phyloP scores from a whole-genome alignment of 257 asterid genomes.

The Linaria vulgaris region DNA sequence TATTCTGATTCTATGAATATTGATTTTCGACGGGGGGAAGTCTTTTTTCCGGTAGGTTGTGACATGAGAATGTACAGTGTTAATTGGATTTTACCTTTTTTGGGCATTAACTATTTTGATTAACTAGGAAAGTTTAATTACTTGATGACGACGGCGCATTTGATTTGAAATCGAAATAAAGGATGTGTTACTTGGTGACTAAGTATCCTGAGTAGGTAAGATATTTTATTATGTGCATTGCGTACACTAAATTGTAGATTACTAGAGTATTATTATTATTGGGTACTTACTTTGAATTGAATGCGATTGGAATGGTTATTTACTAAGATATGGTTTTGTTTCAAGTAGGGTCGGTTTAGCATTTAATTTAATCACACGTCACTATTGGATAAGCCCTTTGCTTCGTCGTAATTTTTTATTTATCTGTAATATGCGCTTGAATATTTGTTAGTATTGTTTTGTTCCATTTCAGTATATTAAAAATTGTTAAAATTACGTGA shows the following conservation, averaged over 20 bases:
- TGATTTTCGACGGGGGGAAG: neutral
- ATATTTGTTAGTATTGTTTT: too few relatives aligned
- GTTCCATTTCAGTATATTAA: too few relatives aligned
- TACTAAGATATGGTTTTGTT: neutral
- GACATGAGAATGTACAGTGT: neutral
- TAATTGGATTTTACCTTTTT: neutral
- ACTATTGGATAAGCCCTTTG: too few relatives aligned
- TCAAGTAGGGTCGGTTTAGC: too few relatives aligned
- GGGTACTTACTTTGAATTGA: neutral
- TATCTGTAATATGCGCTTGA: too few relatives aligned
- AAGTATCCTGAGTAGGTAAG: slow-evolving; percentile 44
- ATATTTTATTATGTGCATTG: slow-evolving; percentile 23
- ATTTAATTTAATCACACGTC: too few relatives aligned
- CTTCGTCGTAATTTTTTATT: too few relatives aligned
- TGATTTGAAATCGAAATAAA: slow-evolving; percentile 17
- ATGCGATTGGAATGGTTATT: slow-evolving; percentile 1
- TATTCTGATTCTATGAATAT: too few relatives aligned
- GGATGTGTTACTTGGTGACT: slow-evolving; percentile 40
- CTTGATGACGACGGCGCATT: neutral
- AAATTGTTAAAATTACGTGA: too few relatives aligned
- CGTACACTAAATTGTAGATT: neutral
- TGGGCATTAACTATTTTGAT: neutral
- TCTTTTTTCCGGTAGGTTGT: slow-evolving; percentile 18
- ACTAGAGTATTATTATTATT: neutral
- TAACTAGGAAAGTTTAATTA: neutral